Conservation (phyloP, 1,284 basidiomycete species). For the Heterobasidion irregulare region DNA sequence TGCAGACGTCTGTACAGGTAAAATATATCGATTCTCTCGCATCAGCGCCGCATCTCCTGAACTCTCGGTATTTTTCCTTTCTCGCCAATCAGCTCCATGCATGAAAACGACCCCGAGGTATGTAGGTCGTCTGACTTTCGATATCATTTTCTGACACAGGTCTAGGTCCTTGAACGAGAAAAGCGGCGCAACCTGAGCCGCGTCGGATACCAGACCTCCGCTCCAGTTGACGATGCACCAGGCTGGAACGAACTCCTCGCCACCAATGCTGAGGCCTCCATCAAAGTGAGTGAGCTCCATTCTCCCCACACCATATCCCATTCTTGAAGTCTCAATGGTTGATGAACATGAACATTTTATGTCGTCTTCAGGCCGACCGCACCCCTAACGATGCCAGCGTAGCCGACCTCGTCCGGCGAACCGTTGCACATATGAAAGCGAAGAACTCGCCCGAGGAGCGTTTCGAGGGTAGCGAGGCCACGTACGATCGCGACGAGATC, state of each 20-base stretch:
- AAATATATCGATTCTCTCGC: constrained; percentile 1
- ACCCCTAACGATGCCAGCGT: not conserved
- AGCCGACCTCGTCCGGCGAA: constrained; percentile 21
- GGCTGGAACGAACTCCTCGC: constrained; percentile 73
- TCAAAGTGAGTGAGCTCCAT: constrained; percentile 42
- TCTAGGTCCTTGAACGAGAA: constrained; percentile 44
- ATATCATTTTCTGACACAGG: not conserved
- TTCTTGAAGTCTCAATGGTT: constrained; percentile 12
- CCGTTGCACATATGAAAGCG: constrained; percentile 7
- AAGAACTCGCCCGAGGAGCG: constrained; percentile 8
- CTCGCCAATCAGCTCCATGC: constrained; percentile 42
- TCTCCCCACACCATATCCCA: not conserved
- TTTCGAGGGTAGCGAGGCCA: constrained; percentile 18
- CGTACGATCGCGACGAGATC: constrained; percentile 32
- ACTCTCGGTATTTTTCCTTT: not conserved
- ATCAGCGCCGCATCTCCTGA: not conserved
- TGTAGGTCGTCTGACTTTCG: constrained; percentile 5
- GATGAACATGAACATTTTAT: constrained; percentile 20
- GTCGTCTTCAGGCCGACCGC: constrained; percentile 6
- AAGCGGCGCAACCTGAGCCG: constrained; percentile 45
- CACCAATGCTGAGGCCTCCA: constrained; percentile 54
- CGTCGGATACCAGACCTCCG: constrained; percentile 41
- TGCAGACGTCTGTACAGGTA: constrained; percentile 10
- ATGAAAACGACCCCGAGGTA: constrained; percentile 55
- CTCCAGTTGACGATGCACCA: constrained; percentile 49